A percentile compares a stretch with the other conserved stretches of the same genome.
Conservation (phyloP, 176 grass and related monocot genomes). For the Dactylis glomerata region DNA sequence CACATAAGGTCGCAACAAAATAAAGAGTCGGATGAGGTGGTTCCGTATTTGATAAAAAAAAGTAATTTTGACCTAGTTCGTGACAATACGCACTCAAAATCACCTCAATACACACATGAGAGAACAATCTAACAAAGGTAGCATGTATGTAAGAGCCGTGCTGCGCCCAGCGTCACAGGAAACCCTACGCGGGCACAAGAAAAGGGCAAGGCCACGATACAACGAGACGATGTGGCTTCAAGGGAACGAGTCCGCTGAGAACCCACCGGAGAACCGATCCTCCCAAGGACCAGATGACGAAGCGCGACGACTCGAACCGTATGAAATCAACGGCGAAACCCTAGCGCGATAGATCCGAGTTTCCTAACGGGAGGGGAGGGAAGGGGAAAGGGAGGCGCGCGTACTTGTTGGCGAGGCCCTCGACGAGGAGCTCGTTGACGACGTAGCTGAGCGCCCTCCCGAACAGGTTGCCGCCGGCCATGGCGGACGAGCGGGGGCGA, state of each 20-base stretch:
- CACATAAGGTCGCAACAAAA: background rate
- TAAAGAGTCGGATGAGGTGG: background rate
- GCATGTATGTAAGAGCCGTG: constrained; percentile 45
- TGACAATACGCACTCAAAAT: background rate
- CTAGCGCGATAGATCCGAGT: background rate
- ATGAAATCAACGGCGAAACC: background rate
- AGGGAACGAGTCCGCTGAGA: constrained; percentile 59
- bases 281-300: constrained; percentile 66
- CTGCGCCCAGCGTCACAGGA: background rate
- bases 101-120: background rate
- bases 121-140: background rate
- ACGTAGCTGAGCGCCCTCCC: constrained; percentile 58
- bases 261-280: constrained; percentile 20
- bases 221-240: constrained; percentile 49
- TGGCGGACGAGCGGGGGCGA: background rate
- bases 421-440: constrained; percentile 64
- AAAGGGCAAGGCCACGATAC: constrained; percentile 36
- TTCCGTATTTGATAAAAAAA: background rate
- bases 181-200: background rate
- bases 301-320: constrained; percentile 3
- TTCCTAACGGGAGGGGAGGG: too few species aligned
- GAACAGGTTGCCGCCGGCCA: constrained; percentile 67
- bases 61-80: too few species aligned
- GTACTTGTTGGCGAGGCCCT: constrained; percentile 76
- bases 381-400: background rate